These are phyloP conservation scores for Citrus reticulata DNA, from an alignment of 345 rosid species.

Conservation along the genomic window DNA sequence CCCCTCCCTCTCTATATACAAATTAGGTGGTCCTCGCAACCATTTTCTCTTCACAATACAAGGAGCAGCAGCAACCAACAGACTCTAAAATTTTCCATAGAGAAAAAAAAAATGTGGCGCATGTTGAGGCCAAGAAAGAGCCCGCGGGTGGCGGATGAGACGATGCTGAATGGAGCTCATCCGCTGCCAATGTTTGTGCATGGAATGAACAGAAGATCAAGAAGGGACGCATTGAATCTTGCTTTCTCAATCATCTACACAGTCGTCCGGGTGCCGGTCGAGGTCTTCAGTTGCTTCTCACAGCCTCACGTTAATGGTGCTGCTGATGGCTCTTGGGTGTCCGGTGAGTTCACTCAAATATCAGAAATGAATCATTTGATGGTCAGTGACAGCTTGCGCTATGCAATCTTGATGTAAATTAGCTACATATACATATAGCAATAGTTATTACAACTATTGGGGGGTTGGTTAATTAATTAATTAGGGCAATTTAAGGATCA, in stretches of 20 bases:
- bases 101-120: not conserved
- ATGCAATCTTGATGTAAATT: slow-evolving; percentile 81
- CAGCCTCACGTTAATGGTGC: slow-evolving; percentile 56
- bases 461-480: too few species aligned
- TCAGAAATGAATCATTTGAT: slow-evolving; percentile 83
- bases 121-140: slow-evolving; percentile 36
- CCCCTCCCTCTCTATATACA: not conserved
- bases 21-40: not conserved
- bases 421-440: too few species aligned
- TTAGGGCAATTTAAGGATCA: not conserved
- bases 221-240: slow-evolving; percentile 15
- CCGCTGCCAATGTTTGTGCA: slow-evolving; percentile 16
- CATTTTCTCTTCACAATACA: not conserved
- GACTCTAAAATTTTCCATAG: too few species aligned
- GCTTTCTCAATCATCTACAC: slow-evolving; percentile 37
- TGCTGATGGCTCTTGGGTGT: slow-evolving; percentile 67
- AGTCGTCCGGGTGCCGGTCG: slow-evolving; percentile 45
- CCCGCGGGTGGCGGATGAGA: slow-evolving; percentile 74
- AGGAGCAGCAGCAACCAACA: too few species aligned
- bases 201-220: not conserved
- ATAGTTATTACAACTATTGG: too few species aligned
- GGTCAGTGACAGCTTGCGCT: slow-evolving; percentile 89
- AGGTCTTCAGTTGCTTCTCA: slow-evolving; percentile 63
- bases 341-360: slow-evolving; percentile 54
- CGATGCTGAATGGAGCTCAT: slow-evolving; percentile 29